Base-by-base conservation (phyloP, 257 asterid species). In the Avicennia marina region DNA sequence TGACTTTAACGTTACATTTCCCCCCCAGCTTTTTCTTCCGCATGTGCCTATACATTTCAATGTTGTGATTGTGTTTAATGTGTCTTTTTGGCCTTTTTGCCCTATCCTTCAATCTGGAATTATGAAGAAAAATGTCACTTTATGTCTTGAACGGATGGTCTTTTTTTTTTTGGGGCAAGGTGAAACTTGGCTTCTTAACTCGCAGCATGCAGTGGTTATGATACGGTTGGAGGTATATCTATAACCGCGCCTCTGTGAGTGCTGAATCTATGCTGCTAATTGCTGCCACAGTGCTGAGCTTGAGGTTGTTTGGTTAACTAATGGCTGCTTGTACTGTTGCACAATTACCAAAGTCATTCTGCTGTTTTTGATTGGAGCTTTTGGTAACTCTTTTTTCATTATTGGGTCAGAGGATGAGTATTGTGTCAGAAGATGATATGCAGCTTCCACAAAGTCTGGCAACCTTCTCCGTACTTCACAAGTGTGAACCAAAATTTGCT, bases 1-100 rank as follows among this genome's bases (percentile, higher is more conserved):
- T 61, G 43, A 63, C 74, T 63, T 68, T 71, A 57, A 26, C 61
- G 40, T 56, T 64, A 33, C 57, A 58, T 42, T 60, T 17, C 9
- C 13, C 41, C 34, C 34, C 10, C 19, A 26, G 9, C n/a, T 54
- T 24, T 32, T 52, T 45, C 46, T 56, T 29, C 32, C 40, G 70
- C 65, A 29, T 56, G 78, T 31, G 18, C 25, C 39, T 66, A 17
- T 32, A 22, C 43, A 38, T 62, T 36, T 39, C 27, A 54, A 1
- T 36, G 41, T 36, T 64, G 54, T 42, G 58, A 33, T 54, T 56
- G 72, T 50, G 45, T 26, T 49, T 38, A 22, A 62, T 63, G 51
- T 47, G 42, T 38, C 34, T 32, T 65, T 50, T 36, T 0, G 10
- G 34, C 33, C 60, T 61, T 62, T 12, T 21, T 54, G 33, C 25